These are phyloP conservation scores for Leptodermis oblonga DNA, from an alignment of 257 asterid species.

Conservation along the genomic window DNA sequence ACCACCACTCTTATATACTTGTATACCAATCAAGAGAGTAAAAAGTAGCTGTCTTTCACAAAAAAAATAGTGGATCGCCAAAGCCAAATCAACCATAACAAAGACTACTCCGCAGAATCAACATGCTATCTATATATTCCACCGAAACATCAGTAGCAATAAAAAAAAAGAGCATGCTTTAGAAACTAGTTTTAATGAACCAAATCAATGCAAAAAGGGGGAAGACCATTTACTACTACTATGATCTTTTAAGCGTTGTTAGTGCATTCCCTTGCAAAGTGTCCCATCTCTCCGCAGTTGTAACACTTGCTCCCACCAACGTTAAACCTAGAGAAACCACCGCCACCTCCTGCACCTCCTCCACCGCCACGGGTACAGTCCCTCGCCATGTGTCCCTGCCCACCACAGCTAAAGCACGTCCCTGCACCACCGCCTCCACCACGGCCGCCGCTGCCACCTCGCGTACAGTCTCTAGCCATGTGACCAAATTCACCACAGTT, in stretches of 20 bases:
- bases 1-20: constrained; percentile 14
- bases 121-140: constrained; percentile 10
- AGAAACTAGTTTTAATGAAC: constrained; percentile 1
- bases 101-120: constrained; percentile 17
- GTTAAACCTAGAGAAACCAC: constrained; percentile 40
- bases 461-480: constrained; percentile 49
- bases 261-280: constrained; percentile 72
- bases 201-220: background rate
- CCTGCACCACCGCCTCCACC: constrained; percentile 22
- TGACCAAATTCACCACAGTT: constrained; percentile 39
- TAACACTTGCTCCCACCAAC: constrained; percentile 39
- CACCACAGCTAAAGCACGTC: constrained; percentile 53
- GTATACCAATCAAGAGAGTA: background rate
- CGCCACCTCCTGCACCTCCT: constrained; percentile 33
- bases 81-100: constrained; percentile 11
- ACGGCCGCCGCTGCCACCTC: constrained; percentile 15
- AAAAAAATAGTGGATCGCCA: constrained; percentile 22
- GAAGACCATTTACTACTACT: constrained; percentile 1
- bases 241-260: constrained; percentile 15
- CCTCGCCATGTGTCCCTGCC: constrained; percentile 61
- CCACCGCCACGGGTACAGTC: constrained; percentile 46
- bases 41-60: background rate
- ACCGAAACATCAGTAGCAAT: background rate
- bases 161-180: background rate
- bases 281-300: constrained; percentile 72